A percentile compares a stretch with the other conserved stretches of the same genome.
These are phyloP conservation scores for Tetradesmus obliquus DNA, from an alignment of 139 green algal genomes.

Conservation along the genomic window DNA sequence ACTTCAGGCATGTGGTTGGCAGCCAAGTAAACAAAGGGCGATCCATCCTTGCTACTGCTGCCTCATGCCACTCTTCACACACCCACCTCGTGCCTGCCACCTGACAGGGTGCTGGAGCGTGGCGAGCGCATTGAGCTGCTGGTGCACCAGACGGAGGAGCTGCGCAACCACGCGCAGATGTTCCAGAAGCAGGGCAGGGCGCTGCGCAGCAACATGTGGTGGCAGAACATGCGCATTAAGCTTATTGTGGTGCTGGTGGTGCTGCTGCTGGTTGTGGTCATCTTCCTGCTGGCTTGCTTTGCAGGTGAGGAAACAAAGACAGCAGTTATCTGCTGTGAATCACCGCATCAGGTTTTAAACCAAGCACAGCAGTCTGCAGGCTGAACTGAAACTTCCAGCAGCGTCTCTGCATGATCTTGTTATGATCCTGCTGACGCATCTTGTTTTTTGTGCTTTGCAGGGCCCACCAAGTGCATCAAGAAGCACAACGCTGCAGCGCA, in stretches of 20 bases:
- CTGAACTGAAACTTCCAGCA: neutral
- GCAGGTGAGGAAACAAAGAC: constrained; percentile 3
- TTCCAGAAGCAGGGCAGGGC: constrained; percentile 70
- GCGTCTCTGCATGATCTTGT: neutral
- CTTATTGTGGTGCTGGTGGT: constrained; percentile 53
- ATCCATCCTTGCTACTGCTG: neutral
- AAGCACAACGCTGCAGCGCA: constrained; percentile 9
- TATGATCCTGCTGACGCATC: neutral
- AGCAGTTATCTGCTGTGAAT: neutral
- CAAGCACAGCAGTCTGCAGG: neutral
- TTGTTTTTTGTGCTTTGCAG: constrained; percentile 53
- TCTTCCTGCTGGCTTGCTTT: constrained; percentile 77
- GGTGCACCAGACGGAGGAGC: constrained; percentile 92
- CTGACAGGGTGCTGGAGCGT: constrained; percentile 82
- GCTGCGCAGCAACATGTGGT: constrained; percentile 86
- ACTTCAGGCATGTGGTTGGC: neutral
- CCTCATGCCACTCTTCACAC: neutral
- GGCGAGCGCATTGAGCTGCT: constrained; percentile 96
- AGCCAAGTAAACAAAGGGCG: neutral
- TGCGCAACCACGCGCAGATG: constrained; percentile 61
- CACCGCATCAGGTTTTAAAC: neutral
- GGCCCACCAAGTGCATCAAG: constrained; percentile 28
- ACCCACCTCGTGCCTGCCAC: neutral
- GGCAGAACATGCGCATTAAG: constrained; percentile 90
- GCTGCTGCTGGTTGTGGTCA: constrained; percentile 62